Base-by-base conservation (phyloP, 176 grass and related monocot species). In the Lolium perenne region DNA sequence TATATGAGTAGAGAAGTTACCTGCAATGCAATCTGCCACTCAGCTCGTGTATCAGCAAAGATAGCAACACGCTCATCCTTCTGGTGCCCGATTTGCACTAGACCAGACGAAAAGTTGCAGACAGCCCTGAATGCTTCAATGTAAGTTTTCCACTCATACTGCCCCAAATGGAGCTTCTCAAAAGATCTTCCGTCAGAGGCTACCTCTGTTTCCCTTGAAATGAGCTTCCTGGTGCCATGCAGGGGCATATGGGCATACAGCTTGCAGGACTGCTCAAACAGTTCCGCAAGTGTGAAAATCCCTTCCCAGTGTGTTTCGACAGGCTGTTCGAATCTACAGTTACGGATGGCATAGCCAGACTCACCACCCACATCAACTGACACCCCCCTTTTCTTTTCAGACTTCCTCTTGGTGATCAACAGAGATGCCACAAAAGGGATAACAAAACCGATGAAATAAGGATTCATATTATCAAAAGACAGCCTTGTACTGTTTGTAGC, bases 1-100 rank as follows among this genome's bases (percentile, higher is more conserved):
- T 12, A 49, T 20, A 47, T 75, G 2, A 14, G 47, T 29, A 66
- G 35, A 60, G 41, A 65, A 86, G 17, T 58, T 91, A 98, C 97
- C 93, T 98, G 97, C 86, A 98, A 79, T 0, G 97, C 91, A 56
- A 95, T 91, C 83, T 95, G 92, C 97, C 97, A 98, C 85, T 98
- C 97, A 12, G 97, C 86, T 48, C 59, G 85, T 35, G 97, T 98
- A 88, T 98, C 97, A 61, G 97, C 84, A 78, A 98, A 98, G 50
- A 98, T 98, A 45, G 97, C 97, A 51, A 94, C 86, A 66, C 72
- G 65, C 68, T 95, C 90, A 67, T 89, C 86, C 68, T 68, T 95
- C 4, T 12, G 72, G 81, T 98, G 94, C 17, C 97, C 97, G 23
- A 98, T 68, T 23, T 76, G 77, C 75, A 95, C 29, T 32, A 98